Evolutionary conservation across 2,329 filamentous ascomycete species (phyloP), one percentile per base, ranked within the genome.

Genomic region (Calonectria crousiana): DNA sequence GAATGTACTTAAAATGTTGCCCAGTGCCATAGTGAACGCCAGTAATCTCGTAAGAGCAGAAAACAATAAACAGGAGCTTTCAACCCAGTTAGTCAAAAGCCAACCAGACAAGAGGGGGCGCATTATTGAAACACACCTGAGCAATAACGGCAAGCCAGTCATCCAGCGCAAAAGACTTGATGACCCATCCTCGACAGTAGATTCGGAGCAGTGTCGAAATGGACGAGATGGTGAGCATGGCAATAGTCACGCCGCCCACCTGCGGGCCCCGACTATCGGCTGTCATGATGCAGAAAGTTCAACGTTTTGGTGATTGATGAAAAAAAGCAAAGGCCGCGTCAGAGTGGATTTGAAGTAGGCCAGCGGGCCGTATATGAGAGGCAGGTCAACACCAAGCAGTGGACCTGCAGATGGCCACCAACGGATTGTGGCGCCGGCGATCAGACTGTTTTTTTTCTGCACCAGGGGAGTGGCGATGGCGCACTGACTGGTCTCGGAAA

Each of bases 111-210:
- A 9, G 9, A 2, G 14, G 14, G n/a, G 34, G 2, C 34, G 9
- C 4, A 1, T 13, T 16, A 26, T 23, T 16, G 10, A 9, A 28
- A 30, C 56, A 41, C 6, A 62, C 56, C 56, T 62, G 56, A 5
- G 56, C 56, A 28, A 72, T 74, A 2, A 84, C 77, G 10, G 82
- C 84, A 36, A 85, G 78, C 78, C 79, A 84, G 75, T 85, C 84
- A 64, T 85, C 83, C 1, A 77, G 20, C 3, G 75, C 78, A 60
- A 85, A 84, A 0, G 81, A 78, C 66, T 83, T 84, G 58, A 82
- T 78, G 6, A 85, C 75, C 73, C 79, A 80, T 14, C 74, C 81
- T 51, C 83, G 82, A n/a, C 82, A 83, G 70, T 84, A 85, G 3
- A 81, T 72, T 18, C 83, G 81, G 6, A 84, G 56, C 34, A 62